Base-by-base conservation (phyloP, 2,329 filamentous ascomycete genomes). In the Sordariomycetes sp. region DNA sequence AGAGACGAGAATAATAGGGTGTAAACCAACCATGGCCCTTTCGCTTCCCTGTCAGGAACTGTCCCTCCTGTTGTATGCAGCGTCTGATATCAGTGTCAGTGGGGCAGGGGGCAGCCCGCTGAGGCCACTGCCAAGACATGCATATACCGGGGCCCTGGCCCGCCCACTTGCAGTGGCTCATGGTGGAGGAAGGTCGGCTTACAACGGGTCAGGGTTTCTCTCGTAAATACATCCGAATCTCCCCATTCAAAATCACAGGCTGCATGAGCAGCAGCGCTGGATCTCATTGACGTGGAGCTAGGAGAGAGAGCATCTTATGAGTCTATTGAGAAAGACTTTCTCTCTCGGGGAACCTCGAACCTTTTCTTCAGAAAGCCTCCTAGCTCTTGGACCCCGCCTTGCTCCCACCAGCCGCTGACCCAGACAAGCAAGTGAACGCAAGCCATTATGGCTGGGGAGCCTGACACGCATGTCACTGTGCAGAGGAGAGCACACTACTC, bases 401-500 rank as follows among this genome's bases (percentile, higher is more conserved):
- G 10, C 24, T 53, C 16, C 24, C 51, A 22, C 51, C 51, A 22
- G n/a, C 28, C 28, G 51, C 3, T 7, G 28, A 53, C 14, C 51
- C 51, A 53, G 20, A 54, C 52, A 16, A 24, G 48, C 48, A 52
- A 24, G 28, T 52, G 28, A 14, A 20, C 52, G 12, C 16, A 53
- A 55, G 37, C 37, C 34, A 46, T 46, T 20, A 50, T 50, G 40
- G 46, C 40, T 8, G 28, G 14, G 16, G 55, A 50, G 43, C 46
- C 20, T 32, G 43, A 40, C 28, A 32, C 25, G 59, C 74, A 76
- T 70, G 70, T 74, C 62, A 77, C 78, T 18, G 74, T 84, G 53
- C 75, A 79, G 63, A 80, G 78, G 64, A 72, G 79, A 68, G 86
- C 84, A 62, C 88, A 91, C 65, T 99, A 97, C 74, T 88, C 87